Evolutionary conservation across 345 rosid species (phyloP).

Genomic region (Capsella bursapastoris): DNA sequence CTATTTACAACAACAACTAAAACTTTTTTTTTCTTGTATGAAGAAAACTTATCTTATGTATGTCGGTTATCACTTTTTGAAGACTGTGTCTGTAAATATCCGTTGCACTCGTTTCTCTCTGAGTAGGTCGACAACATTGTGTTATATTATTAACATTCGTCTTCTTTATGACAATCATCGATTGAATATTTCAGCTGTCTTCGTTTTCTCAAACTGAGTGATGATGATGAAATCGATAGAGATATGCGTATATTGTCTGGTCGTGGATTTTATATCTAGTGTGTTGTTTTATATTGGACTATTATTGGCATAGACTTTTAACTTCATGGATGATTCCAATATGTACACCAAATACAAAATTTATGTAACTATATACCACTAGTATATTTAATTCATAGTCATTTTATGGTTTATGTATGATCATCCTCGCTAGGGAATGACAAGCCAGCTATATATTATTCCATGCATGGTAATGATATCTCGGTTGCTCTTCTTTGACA

Average conservation of each 20-base stretch:
- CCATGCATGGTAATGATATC: background rate
- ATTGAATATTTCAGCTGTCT: constrained; percentile 1
- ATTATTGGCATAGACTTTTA: constrained; percentile 7
- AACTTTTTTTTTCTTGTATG: background rate
- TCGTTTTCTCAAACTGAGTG: background rate
- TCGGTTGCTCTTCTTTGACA: background rate
- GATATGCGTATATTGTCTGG: background rate
- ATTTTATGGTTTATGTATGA: constrained; percentile 11
- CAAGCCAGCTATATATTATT: background rate
- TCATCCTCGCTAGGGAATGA: background rate
- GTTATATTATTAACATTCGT: background rate
- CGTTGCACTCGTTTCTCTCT: background rate
- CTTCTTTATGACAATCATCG: background rate
- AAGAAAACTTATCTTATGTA: background rate
- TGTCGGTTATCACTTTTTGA: background rate
- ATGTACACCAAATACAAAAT: background rate
- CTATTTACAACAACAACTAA: background rate
- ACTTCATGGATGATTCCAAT: constrained; percentile 15
- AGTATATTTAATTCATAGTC: background rate
- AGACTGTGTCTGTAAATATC: background rate
- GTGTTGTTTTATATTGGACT: constrained; percentile 4
- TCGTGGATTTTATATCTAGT: background rate
- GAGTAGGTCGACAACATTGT: constrained; percentile 4
- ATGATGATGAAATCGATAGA: constrained; percentile 18
- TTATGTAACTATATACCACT: background rate